Evolutionary conservation across 2,329 filamentous ascomycete genomes (phyloP).

Genomic region (Microdochium bolleyi): DNA sequence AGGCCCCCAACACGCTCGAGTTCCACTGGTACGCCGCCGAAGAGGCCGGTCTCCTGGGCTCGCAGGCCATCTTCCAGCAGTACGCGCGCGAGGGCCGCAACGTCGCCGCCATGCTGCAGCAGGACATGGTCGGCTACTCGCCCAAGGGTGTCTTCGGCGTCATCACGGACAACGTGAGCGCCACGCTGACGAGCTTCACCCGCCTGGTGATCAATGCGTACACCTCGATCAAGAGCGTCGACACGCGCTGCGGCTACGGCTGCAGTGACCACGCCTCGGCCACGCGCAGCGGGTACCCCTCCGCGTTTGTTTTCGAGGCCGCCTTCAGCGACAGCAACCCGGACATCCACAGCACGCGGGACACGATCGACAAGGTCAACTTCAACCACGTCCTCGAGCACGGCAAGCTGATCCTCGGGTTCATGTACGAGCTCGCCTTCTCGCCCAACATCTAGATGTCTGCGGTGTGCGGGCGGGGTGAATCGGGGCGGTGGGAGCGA

Average conservation of each 20-base stretch:
- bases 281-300: constrained; percentile 57
- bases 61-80: constrained; percentile 40
- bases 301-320: constrained; percentile 57
- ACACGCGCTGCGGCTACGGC: constrained; percentile 44
- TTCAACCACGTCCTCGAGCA: constrained; percentile 62
- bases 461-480: too few relatives aligned
- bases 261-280: constrained; percentile 66
- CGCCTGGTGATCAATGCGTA: constrained; percentile 28
- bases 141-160: constrained; percentile 23
- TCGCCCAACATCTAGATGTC: not conserved
- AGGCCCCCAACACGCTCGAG: constrained; percentile 66
- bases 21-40: constrained; percentile 86
- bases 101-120: constrained; percentile 33
- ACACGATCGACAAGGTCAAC: constrained; percentile 61
- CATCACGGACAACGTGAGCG: constrained; percentile 29
- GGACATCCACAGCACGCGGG: constrained; percentile 66
- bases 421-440: constrained; percentile 36
- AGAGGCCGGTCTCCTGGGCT: constrained; percentile 71
- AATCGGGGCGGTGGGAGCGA: too few relatives aligned
- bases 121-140: constrained; percentile 34
- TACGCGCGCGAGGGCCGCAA: constrained; percentile 22
- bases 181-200: constrained; percentile 25
- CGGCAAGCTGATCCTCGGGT: constrained; percentile 40
- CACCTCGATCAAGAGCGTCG: constrained; percentile 29
- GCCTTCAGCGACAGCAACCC: constrained; percentile 53